Percentiles rank a stretch among this genome's conserved stretches.
phyloP scores from a whole-genome alignment of 2,329 filamentous ascomycete genomes.

The Penicillium sclerotiorum region DNA sequence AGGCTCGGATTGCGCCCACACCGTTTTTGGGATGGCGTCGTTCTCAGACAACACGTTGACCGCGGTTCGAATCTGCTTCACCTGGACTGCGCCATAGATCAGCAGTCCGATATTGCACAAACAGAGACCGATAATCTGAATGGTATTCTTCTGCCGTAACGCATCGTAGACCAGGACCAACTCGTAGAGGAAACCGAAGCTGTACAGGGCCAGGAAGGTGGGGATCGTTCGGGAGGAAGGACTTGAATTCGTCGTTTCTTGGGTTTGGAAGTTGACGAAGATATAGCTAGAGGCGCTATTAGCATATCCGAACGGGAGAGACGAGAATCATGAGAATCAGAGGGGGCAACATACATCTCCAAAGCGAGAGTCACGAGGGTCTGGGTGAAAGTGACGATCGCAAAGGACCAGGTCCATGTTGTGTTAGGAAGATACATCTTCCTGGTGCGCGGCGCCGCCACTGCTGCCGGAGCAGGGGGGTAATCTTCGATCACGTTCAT shows the following conservation, averaged over 20 bases:
- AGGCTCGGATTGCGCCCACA: conserved; percentile 72
- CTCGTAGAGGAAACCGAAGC: conserved; percentile 95
- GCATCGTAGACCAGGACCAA: conserved; percentile 90
- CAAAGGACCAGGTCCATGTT: conserved; percentile 86
- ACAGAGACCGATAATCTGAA: conserved; percentile 95
- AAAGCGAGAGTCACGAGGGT: conserved; percentile 78
- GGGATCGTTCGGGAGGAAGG: conserved; percentile 70
- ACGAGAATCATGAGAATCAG: background rate
- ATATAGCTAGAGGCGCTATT: conserved; percentile 66
- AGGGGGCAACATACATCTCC: conserved; percentile 69
- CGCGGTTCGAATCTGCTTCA: conserved; percentile 82
- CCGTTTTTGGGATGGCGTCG: conserved; percentile 51
- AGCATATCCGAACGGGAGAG: background rate
- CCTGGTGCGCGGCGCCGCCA: conserved; percentile 41
- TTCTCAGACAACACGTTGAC: conserved; percentile 57
- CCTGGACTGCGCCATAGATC: conserved; percentile 90
- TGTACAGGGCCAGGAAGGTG: conserved; percentile 93
- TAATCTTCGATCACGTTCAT: conserved; percentile 25
- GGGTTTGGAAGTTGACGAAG: conserved; percentile 78
- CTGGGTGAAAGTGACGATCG: conserved; percentile 73
- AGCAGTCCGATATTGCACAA: conserved; percentile 89
- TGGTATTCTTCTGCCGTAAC: conserved; percentile 92
- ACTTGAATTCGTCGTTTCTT: conserved; percentile 45
- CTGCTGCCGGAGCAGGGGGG: conserved; percentile 29
- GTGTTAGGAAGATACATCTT: conserved; percentile 76